Conservation (phyloP, 129 eudicot species). For the Lonicera japonica region DNA sequence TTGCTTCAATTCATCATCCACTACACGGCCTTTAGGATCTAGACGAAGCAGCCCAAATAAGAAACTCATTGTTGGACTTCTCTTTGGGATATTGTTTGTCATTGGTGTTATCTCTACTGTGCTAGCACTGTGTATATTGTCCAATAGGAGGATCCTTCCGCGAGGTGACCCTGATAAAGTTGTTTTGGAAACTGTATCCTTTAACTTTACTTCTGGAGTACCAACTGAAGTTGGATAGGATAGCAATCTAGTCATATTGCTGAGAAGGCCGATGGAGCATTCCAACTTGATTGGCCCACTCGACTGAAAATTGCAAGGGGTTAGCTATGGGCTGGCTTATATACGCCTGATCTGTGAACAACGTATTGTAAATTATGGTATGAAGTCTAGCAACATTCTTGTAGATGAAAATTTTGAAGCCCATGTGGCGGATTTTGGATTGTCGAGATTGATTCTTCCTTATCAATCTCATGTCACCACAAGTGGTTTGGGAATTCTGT, state of each 20-base stretch:
- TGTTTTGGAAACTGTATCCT: constrained; percentile 41
- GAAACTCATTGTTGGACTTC: constrained; percentile 51
- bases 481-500: constrained; percentile 70
- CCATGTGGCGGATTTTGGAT: constrained; percentile 77
- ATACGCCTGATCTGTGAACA: constrained; percentile 82
- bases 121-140: constrained; percentile 50
- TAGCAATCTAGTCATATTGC: constrained; percentile 47
- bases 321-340: constrained; percentile 72
- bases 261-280: constrained; percentile 69
- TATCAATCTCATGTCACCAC: constrained; percentile 83
- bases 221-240: constrained; percentile 45
- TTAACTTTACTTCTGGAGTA: constrained; percentile 45
- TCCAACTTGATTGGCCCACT: constrained; percentile 65
- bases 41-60: constrained; percentile 44
- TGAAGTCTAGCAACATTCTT: constrained; percentile 77
- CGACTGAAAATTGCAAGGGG: constrained; percentile 61
- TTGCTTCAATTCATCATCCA: constrained; percentile 25
- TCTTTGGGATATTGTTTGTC: too few species aligned
- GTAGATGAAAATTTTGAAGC: constrained; percentile 71
- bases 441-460: constrained; percentile 67
- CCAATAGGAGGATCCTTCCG: constrained; percentile 61
- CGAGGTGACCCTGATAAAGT: constrained; percentile 51
- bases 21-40: constrained; percentile 7
- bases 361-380: constrained; percentile 77
- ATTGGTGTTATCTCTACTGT: constrained; percentile 40